Base-by-base conservation (phyloP, 495 filamentous ascomycete genomes). In the Neurospora sp. region DNA sequence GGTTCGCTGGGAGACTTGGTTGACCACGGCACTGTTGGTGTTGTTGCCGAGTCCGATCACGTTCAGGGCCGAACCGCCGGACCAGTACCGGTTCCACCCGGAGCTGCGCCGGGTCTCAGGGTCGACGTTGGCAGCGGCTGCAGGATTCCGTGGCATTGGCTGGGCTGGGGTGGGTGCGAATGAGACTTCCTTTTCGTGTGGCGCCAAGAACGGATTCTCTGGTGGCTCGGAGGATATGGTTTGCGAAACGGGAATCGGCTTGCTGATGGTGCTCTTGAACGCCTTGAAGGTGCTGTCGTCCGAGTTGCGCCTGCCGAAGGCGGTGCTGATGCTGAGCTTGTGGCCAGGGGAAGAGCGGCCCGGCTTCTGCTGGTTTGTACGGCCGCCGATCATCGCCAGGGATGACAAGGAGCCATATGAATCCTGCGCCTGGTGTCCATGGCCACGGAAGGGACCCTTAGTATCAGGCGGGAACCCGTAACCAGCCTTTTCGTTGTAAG, bases 71-170 rank as follows among this genome's bases (percentile, higher is more conserved):
- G 85, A 88, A 23, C 87, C 87, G 41, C 86, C 87, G 20, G 87
- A 89, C 86, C 87, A 90, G 76, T 89, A 90, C 23, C 85, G 78
- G 79, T 88, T 88, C 88, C 88, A 89, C 38, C 88, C 88, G 8
- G 88, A 90, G 74, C 86, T 88, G 74, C 87, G 84, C 35, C 80
- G 88, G 73, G 72, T 85, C 78, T 70, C 74, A 18, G 76, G 79
- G 27, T 82, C 75, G 12, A 74, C 70, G 12, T 72, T 60, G 2
- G 78, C 78, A 37, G 41, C 62, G 14, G 71, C 66, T 12, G 77
- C 74, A 16, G 80, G 76, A 70, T 80, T 75, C 42, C 84, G 81
- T 0, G 81, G 80, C 44, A 80, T 81, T 8, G 84, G 80, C 69
- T 84, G 76, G 2, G 74, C 79, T 10, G 79, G 76, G n/a, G 77